Evolutionary conservation across 164 flowering plant genomes (phyloP).

Genomic region (Cinnamomum chago): DNA sequence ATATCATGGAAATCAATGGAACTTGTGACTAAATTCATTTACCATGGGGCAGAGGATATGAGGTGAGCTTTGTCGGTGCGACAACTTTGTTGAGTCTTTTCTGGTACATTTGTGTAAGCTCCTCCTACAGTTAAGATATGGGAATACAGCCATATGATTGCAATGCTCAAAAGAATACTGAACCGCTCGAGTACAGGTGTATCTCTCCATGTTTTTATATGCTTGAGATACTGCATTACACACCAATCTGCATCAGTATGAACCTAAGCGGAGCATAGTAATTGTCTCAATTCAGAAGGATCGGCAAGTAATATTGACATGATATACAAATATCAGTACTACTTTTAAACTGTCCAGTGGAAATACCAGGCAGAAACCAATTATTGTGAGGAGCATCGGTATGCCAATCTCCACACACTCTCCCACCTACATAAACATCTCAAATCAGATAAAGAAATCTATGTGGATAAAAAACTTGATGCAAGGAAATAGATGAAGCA

Average conservation of each 20-base stretch:
- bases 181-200: constrained; percentile 16
- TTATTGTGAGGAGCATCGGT: constrained; percentile 13
- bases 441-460: neutral
- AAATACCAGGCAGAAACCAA: constrained; percentile 12
- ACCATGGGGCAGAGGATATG: constrained; percentile 81
- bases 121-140: constrained; percentile 11
- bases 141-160: constrained; percentile 13
- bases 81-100: constrained; percentile 46
- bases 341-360: neutral
- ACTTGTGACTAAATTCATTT: neutral
- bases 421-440: constrained; percentile 10
- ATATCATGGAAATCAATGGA: neutral
- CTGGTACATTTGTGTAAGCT: constrained; percentile 14
- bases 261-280: neutral
- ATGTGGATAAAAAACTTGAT: neutral
- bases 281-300: neutral
- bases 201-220: constrained; percentile 11
- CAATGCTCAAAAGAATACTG: constrained; percentile 14
- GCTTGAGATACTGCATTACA: constrained; percentile 13
- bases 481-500: constrained; percentile 1
- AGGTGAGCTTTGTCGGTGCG: constrained; percentile 70
- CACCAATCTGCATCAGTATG: neutral
- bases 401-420: constrained; percentile 16
- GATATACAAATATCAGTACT: neutral
- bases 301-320: no score